Conservation (phyloP, 2,329 filamentous ascomycete species). For the Chrysoporthe austroafricana region DNA sequence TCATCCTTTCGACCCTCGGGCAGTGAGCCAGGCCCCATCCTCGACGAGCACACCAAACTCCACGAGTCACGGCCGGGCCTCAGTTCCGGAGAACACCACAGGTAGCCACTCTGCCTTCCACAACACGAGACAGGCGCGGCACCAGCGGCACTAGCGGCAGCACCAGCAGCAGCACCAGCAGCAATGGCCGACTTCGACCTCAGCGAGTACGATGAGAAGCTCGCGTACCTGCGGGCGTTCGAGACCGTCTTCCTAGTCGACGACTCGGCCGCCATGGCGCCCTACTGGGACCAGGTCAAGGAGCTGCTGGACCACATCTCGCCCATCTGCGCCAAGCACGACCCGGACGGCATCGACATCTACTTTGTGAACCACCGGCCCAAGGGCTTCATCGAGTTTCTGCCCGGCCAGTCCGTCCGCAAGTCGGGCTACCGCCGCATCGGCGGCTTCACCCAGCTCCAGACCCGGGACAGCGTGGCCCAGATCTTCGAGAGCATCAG, state of each 20-base stretch:
- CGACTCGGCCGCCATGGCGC: slow-evolving; percentile 69
- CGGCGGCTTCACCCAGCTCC: slow-evolving; percentile 38
- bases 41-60: no score
- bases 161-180: no score
- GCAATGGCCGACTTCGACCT: slow-evolving; percentile 20
- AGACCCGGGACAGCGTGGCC: slow-evolving; percentile 33
- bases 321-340: slow-evolving; percentile 78
- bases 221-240: slow-evolving; percentile 73
- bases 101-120: no score
- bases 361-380: slow-evolving; percentile 81
- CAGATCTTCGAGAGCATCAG: slow-evolving; percentile 32
- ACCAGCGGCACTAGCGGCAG: no score
- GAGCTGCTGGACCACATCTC: slow-evolving; percentile 73
- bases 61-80: no score
- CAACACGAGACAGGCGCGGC: no score
- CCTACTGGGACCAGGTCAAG: slow-evolving; percentile 74
- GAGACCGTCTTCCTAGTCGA: slow-evolving; percentile 92
- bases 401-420: slow-evolving; percentile 44
- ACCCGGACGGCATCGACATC: slow-evolving; percentile 84
- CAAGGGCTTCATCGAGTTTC: slow-evolving; percentile 38
- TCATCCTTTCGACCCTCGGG: neutral
- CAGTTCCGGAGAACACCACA: no score
- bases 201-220: slow-evolving; percentile 26
- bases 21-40: no score
- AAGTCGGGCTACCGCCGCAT: slow-evolving; percentile 66